Evolutionary conservation across 805 yeast genomes (phyloP), one percentile per base, ranked within the genome.

Genomic region (Metschnikowia arizonensis): DNA sequence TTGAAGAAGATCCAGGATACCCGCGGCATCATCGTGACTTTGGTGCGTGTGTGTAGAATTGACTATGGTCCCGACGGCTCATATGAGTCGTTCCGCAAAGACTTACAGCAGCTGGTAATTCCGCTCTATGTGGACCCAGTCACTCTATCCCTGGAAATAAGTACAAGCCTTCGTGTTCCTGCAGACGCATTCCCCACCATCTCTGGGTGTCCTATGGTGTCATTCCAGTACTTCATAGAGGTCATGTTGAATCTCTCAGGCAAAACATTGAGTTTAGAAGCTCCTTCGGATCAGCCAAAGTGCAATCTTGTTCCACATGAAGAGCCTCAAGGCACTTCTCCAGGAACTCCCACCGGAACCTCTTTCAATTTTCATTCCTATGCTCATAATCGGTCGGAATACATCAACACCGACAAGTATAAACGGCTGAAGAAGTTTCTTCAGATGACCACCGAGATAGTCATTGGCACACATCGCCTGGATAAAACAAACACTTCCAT

Each of bases 181-280:
- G 78, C 85, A 0, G 96, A 89, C 55, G 82, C 86, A 0, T 88
- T 89, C 59, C 95, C 96, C 0, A 86, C 96, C 0, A 85, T 88
- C 11, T 73, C 78, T 14, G 85, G 85, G 1, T 78, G 86, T 42
- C 80, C 79, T 2, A 65, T 83, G 39, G 88, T 88, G 7, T 75
- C 88, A 2, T 89, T 89, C 62, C 91, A 86, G 58, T 89, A 90
- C 60, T 86, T 84, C 58, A 68, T 89, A 12, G 97, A 89, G 60
- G 89, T 85, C 2, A 73, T 88, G 46, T 79, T 86, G n/a, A 89
- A 89, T 57, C 65, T 90, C 33, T 81, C 90, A 2, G 87, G 84
- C 18, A 81, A 77, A 73, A 61, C 67, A 3, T 58, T 68, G 19
- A 52, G 56, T 5, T 42, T 70, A 11, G 69, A 64, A 15, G 47